These are phyloP conservation scores for Tephrocybe sp. DNA, from an alignment of 768 basidiomycete species.

Conservation along the genomic window DNA sequence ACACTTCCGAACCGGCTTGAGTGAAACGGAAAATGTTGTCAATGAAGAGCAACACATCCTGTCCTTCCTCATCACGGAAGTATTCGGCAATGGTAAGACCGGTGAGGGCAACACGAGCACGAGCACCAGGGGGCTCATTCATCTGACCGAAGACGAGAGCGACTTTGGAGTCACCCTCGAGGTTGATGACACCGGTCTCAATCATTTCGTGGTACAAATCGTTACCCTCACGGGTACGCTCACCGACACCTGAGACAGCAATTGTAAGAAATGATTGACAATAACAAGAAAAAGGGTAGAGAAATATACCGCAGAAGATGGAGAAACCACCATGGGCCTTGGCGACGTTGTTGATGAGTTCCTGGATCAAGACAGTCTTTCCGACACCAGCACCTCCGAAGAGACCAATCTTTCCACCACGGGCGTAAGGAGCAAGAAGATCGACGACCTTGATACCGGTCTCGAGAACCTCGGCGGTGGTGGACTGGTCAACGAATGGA, in stretches of 20 bases:
- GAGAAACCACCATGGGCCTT: conserved; percentile 99
- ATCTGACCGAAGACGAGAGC: conserved; percentile 99
- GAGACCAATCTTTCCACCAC: conserved; percentile 99
- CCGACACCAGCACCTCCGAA: conserved; percentile 99
- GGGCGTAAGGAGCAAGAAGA: conserved; percentile 97
- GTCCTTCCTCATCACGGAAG: conserved; percentile 99
- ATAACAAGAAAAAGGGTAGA: not conserved
- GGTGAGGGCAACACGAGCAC: conserved; percentile 99
- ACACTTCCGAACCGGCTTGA: conserved; percentile 99
- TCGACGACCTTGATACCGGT: conserved; percentile 99
- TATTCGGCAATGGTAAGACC: conserved; percentile 99
- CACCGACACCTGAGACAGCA: conserved; percentile 87
- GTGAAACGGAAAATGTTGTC: conserved; percentile 99
- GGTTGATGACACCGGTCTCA: conserved; percentile 99
- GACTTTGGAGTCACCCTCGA: conserved; percentile 99
- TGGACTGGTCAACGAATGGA: conserved; percentile 97
- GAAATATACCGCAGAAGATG: conserved; percentile 83
- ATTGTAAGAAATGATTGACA: conserved; percentile 1
- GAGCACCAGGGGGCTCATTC: conserved; percentile 99
- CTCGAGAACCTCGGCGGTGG: conserved; percentile 97
- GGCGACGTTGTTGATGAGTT: conserved; percentile 99
- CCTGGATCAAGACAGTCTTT: conserved; percentile 99
- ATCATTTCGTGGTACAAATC: conserved; percentile 99
- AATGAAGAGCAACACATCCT: conserved; percentile 99
- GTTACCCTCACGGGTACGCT: conserved; percentile 99